Evolutionary conservation across 2,329 filamentous ascomycete species (phyloP).

Genomic region (Aureobasidium sp.): DNA sequence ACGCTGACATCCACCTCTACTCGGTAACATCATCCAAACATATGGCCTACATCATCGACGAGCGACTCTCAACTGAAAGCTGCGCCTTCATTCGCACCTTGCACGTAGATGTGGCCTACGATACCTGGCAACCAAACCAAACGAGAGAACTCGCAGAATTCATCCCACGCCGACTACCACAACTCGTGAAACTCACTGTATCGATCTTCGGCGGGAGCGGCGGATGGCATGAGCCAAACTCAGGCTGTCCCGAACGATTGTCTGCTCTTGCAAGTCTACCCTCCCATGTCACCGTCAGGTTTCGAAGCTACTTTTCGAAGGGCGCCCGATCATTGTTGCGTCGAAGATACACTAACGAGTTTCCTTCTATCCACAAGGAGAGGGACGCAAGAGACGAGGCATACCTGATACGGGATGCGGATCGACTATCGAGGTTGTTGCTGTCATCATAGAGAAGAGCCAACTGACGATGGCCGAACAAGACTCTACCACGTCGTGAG

Average conservation of each 20-base stretch:
- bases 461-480: conserved; percentile 23
- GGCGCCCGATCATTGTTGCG: too few relatives aligned
- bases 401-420: conserved; percentile 28
- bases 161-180: neutral
- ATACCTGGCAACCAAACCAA: neutral
- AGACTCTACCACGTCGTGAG: conserved; percentile 31
- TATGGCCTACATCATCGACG: neutral
- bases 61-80: neutral
- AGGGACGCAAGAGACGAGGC: too few relatives aligned
- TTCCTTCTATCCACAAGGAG: too few relatives aligned
- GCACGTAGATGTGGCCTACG: neutral
- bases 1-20: neutral
- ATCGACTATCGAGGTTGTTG: conserved; percentile 9
- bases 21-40: neutral
- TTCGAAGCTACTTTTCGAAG: too few relatives aligned
- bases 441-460: conserved; percentile 20
- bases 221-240: too few relatives aligned
- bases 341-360: too few relatives aligned
- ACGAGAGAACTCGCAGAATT: neutral
- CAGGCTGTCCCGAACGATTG: too few relatives aligned
- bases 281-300: too few relatives aligned
- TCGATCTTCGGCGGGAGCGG: too few relatives aligned
- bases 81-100: neutral
- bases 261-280: too few relatives aligned
- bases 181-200: neutral